Percentiles rank a stretch among this genome's conserved stretches.
Conservation (phyloP, 2,329 filamentous ascomycete genomes). For the Lachnellula cervina region DNA sequence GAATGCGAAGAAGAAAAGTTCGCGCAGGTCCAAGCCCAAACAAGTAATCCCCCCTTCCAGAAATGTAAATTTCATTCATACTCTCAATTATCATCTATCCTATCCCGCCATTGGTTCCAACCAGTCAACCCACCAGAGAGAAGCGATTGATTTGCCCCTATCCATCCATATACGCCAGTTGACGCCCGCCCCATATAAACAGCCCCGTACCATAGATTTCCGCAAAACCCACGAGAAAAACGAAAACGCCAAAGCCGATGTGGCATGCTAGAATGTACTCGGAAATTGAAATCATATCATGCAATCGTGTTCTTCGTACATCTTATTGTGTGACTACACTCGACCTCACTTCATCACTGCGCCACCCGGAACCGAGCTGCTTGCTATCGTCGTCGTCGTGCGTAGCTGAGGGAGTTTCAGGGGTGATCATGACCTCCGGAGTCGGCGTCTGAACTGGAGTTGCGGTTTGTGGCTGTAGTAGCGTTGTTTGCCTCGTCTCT, state of each 20-base stretch:
- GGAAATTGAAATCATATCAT: conserved; percentile 16
- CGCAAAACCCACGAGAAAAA: neutral
- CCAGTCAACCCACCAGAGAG: too few species aligned
- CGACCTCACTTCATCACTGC: conserved; percentile 3
- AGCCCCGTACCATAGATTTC: neutral
- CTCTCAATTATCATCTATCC: too few species aligned
- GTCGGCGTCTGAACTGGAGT: conserved; percentile 4
- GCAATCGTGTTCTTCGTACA: neutral
- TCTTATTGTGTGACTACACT: conserved; percentile 22
- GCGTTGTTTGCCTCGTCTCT: conserved; percentile 7
- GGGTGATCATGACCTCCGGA: conserved; percentile 27
- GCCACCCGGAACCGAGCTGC: conserved; percentile 23
- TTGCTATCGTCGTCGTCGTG: conserved; percentile 21
- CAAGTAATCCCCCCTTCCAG: too few species aligned
- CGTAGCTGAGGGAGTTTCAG: conserved; percentile 23
- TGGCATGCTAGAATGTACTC: conserved; percentile 11
- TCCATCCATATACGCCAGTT: neutral
- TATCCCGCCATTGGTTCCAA: too few species aligned
- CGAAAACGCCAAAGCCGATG: conserved; percentile 16
- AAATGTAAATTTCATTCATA: too few species aligned
- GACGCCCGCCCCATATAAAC: conserved; percentile 5
- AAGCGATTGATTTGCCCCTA: neutral
- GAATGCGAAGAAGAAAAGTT: too few species aligned
- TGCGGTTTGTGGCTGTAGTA: conserved; percentile 12
- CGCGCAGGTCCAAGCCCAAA: too few species aligned